A percentile compares a stretch with the other conserved stretches of the same genome.
phyloP scores from a whole-genome alignment of 129 eudicot species.

The Dittrichia graveolens region DNA sequence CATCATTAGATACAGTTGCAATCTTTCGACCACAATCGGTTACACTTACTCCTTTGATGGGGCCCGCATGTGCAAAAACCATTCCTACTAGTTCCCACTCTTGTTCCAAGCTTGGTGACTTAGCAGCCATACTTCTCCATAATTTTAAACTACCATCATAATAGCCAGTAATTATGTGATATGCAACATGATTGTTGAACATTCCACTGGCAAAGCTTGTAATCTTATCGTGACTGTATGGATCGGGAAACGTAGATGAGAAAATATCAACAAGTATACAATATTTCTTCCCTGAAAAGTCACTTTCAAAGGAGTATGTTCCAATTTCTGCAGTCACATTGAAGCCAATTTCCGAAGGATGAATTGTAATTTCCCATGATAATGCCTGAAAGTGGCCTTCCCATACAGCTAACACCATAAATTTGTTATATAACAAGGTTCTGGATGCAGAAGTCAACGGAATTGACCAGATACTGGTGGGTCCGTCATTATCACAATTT shows the following conservation, averaged over 20 bases:
- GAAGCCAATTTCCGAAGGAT: conserved; percentile 41
- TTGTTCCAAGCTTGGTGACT: conserved; percentile 33
- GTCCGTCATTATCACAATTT: conserved; percentile 35
- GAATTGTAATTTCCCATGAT: conserved; percentile 74
- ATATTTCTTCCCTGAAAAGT: conserved; percentile 54
- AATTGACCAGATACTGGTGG: conserved; percentile 54
- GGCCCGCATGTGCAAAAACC: conserved; percentile 54
- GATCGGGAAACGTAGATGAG: conserved; percentile 67
- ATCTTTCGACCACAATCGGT: conserved; percentile 71
- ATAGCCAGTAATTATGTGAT: conserved; percentile 81
- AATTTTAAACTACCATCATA: conserved; percentile 72
- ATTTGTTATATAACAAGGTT: conserved; percentile 38
- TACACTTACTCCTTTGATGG: conserved; percentile 48
- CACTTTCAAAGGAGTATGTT: conserved; percentile 44
- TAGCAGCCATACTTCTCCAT: conserved; percentile 65
- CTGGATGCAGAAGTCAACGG: conserved; percentile 57
- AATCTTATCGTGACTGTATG: conserved; percentile 39
- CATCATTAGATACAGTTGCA: conserved; percentile 56
- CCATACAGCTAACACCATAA: conserved; percentile 70
- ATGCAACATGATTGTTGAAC: conserved; percentile 40
- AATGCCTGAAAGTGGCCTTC: conserved; percentile 59
- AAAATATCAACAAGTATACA: conserved; percentile 44
- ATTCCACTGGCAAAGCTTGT: conserved; percentile 59
- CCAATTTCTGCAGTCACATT: conserved; percentile 28
- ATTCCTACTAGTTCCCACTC: conserved; percentile 84